Evolutionary conservation across 2,329 filamentous ascomycete species (phyloP).

Genomic region (Xenoacremonium recifei): DNA sequence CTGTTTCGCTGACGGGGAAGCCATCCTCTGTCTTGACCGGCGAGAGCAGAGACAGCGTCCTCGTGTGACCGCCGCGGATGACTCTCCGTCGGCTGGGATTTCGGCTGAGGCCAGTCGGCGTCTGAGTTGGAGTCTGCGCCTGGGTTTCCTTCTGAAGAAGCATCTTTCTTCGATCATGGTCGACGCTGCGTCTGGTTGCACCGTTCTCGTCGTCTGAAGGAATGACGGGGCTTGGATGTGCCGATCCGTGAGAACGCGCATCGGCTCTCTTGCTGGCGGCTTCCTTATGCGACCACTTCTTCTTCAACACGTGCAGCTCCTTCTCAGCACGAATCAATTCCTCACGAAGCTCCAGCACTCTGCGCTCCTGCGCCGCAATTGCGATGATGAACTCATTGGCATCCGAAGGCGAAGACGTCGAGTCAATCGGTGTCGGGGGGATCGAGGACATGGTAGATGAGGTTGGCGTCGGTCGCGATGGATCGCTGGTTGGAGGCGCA

Average conservation of each 20-base stretch:
- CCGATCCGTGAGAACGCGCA: slow-evolving; percentile 52
- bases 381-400: slow-evolving; percentile 76
- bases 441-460: slow-evolving; percentile 39
- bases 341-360: slow-evolving; percentile 86
- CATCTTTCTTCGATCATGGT: slow-evolving; percentile 72
- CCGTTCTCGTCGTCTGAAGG: slow-evolving; percentile 31
- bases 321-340: slow-evolving; percentile 81
- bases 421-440: slow-evolving; percentile 51
- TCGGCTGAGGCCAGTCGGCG: background rate
- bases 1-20: slow-evolving; percentile 43
- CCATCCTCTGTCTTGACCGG: slow-evolving; percentile 49
- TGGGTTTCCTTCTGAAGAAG: slow-evolving; percentile 52
- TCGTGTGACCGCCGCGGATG: slow-evolving; percentile 64
- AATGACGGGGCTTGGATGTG: slow-evolving; percentile 42
- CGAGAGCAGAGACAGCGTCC: slow-evolving; percentile 79
- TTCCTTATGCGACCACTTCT: slow-evolving; percentile 78
- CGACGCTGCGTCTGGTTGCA: slow-evolving; percentile 45
- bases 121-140: slow-evolving; percentile 35
- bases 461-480: slow-evolving; percentile 51
- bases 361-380: slow-evolving; percentile 87
- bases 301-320: slow-evolving; percentile 75
- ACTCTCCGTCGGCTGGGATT: slow-evolving; percentile 51
- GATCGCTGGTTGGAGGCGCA: slow-evolving; percentile 50
- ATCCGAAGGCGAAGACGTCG: slow-evolving; percentile 48
- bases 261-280: slow-evolving; percentile 72